A percentile compares a stretch with the other conserved stretches of the same genome.
phyloP scores from a whole-genome alignment of 352 stramenopile genomes.

The Hyaloperonospora brassicae region DNA sequence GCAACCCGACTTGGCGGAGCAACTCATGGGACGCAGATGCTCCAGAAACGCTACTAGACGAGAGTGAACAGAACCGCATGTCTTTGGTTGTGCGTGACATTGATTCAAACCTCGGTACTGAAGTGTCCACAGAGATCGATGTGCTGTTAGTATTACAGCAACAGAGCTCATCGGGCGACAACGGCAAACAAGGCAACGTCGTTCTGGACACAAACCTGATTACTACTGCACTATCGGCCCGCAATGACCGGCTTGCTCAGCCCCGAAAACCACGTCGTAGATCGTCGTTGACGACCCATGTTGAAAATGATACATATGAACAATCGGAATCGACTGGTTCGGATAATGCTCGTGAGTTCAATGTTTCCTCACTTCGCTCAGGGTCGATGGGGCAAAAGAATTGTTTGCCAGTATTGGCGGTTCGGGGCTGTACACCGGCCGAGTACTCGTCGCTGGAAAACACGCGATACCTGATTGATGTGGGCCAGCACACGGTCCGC shows the following conservation, averaged over 20 bases:
- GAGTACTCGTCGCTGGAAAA: constrained; percentile 78
- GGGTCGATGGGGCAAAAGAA: constrained; percentile 31
- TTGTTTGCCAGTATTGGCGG: constrained; percentile 47
- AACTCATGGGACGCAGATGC: constrained; percentile 74
- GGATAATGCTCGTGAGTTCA: constrained; percentile 73
- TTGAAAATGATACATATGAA: constrained; percentile 33
- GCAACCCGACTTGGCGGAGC: constrained; percentile 73
- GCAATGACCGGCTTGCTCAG: constrained; percentile 47
- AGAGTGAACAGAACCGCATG: constrained; percentile 58
- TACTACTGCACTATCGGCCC: constrained; percentile 50
- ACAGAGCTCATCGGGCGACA: constrained; percentile 28
- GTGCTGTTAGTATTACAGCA: constrained; percentile 66
- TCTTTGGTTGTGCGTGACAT: constrained; percentile 65
- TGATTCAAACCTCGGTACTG: constrained; percentile 44
- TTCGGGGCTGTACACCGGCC: constrained; percentile 75
- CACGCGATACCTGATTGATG: constrained; percentile 80
- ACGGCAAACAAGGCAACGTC: constrained; percentile 28
- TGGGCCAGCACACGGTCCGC: constrained; percentile 80
- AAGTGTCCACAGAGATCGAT: constrained; percentile 53
- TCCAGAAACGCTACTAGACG: constrained; percentile 31
- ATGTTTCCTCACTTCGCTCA: constrained; percentile 57
- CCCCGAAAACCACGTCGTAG: constrained; percentile 36
- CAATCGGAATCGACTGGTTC: constrained; percentile 39
- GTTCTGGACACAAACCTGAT: constrained; percentile 38
- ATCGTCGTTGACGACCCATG: constrained; percentile 31